phyloP scores from a whole-genome alignment of 2,329 filamentous ascomycete genomes.

The Colletotrichum sojae region DNA sequence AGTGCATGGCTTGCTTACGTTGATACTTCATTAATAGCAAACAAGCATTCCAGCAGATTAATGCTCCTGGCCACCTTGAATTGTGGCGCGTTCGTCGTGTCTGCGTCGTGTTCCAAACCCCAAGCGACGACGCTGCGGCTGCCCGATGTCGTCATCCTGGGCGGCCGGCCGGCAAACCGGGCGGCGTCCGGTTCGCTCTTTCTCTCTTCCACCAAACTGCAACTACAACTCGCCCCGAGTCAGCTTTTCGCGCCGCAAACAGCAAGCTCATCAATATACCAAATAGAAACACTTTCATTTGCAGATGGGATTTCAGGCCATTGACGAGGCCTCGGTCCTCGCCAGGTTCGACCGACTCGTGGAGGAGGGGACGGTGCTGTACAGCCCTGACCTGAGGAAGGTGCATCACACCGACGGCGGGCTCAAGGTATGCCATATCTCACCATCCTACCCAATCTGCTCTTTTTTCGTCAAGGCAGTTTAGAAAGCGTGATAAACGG shows the following conservation, averaged over 20 bases:
- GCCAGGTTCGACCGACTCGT: constrained; percentile 24
- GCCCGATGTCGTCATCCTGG: constrained; percentile 30
- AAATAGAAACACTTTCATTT: no score
- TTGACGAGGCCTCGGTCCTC: constrained; percentile 28
- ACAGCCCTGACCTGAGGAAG: constrained; percentile 25
- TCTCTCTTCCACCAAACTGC: neutral
- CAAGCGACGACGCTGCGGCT: neutral
- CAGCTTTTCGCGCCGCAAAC: neutral
- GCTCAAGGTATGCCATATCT: constrained; percentile 28
- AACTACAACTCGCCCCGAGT: neutral
- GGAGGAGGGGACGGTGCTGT: constrained; percentile 17
- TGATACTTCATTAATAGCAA: constrained; percentile 32
- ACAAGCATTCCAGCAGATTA: neutral
- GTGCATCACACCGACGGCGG: constrained; percentile 23
- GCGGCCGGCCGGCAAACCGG: neutral
- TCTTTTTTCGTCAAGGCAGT: neutral
- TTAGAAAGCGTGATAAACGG: no score
- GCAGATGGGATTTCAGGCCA: neutral
- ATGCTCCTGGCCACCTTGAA: neutral
- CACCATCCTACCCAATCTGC: no score
- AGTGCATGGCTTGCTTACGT: neutral
- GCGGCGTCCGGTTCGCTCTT: neutral
- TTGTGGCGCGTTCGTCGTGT: neutral
- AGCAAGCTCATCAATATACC: neutral
- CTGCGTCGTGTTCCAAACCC: neutral